Base-by-base conservation (phyloP, 345 rosid genomes). In the Corchorus olitorius region DNA sequence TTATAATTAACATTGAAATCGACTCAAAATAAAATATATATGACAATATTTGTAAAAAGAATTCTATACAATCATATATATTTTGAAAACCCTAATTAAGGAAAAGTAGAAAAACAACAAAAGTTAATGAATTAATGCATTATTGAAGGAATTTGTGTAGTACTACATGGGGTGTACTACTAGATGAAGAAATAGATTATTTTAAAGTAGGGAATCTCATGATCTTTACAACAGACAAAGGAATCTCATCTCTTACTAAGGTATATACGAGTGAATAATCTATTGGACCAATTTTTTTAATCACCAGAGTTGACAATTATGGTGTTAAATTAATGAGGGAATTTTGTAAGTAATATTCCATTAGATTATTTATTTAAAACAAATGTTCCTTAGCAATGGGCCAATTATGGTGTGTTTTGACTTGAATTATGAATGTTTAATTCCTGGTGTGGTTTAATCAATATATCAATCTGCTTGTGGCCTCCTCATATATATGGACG, bases 321-420 rank as follows among this genome's bases (percentile, higher is more conserved):
- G 19, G 20, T 50, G 17, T 48, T 54, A 16, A 16, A 74, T 22
- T 39, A 56, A 54, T 37, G 37, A 14, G 27, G 27, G 50, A 39
- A 48, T 41, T 37, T 60, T 11, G 35, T n/a, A 66, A 6, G 41
- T 15, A 14, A 75, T 79, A 63, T 64, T 55, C 46, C 33, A 41
- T 61, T 49, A 14, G 3, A 66, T 11, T 49, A 14, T 48, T 59
- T 27, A 37, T 39, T 37, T 2, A 16, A 0, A 5, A 19, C 52
- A 19, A 34, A 70, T 46, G 46, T 54, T 77, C 19, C 64, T 62
- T 53, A 17, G 34, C 56, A 71, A 64, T 39, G 56, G 34, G 59
- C 82, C 82, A 77, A 75, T 82, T 4, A 8, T 20, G 33, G n/a
- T 33, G 75, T 79, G 45, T 65, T 82, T 82, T 84, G 86, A 87